These are phyloP conservation scores for Yamadazyma sp. DNA, from an alignment of 805 yeast genomes.

Conservation along the genomic window DNA sequence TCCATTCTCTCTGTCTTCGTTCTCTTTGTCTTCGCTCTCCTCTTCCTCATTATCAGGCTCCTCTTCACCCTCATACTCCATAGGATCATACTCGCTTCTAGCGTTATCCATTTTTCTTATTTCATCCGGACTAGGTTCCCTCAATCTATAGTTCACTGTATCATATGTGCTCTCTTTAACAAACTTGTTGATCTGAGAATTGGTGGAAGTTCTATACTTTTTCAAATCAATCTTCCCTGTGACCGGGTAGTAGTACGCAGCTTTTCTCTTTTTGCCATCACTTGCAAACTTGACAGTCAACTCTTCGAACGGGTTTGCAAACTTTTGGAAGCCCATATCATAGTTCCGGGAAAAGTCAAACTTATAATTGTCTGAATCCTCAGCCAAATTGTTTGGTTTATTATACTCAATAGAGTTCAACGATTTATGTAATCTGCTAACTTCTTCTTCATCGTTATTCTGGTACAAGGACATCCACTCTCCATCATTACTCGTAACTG, in stretches of 20 bases:
- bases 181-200: conserved; percentile 51
- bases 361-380: conserved; percentile 46
- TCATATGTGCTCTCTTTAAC: conserved; percentile 60
- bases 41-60: conserved; percentile 37
- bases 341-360: conserved; percentile 74
- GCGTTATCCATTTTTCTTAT: conserved; percentile 62
- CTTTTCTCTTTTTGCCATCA: conserved; percentile 43
- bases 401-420: conserved; percentile 43
- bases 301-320: conserved; percentile 56
- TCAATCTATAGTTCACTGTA: conserved; percentile 57
- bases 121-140: conserved; percentile 75
- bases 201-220: conserved; percentile 74
- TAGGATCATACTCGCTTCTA: conserved; percentile 74
- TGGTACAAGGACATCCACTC: conserved; percentile 67
- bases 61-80: conserved; percentile 66
- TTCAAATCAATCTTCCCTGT: conserved; percentile 76
- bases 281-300: conserved; percentile 58
- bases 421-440: conserved; percentile 23
- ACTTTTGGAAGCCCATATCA: conserved; percentile 60
- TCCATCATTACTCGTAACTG: conserved; percentile 69
- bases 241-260: conserved; percentile 77
- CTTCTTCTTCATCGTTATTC: conserved; percentile 23
- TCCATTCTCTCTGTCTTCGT: conserved; percentile 12
- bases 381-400: conserved; percentile 43
- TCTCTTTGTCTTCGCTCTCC: conserved; percentile 23